phyloP scores from a whole-genome alignment of 176 grass and related monocot species.

The Chrysopogon serrulatus region DNA sequence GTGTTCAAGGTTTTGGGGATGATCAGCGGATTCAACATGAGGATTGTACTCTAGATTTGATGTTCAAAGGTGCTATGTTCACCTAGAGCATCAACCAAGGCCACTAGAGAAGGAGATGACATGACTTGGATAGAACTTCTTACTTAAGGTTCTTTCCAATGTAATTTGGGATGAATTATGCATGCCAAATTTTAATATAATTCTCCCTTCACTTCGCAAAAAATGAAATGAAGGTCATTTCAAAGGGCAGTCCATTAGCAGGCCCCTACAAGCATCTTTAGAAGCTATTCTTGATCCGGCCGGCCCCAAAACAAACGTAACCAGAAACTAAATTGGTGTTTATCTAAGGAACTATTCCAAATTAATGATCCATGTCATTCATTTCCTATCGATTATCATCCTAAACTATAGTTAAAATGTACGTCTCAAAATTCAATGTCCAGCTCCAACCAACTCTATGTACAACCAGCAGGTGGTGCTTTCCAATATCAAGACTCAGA shows the following conservation, averaged over 20 bases:
- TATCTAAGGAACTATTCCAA: neutral
- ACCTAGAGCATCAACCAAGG: neutral
- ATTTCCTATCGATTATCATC: neutral
- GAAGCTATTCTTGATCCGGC: neutral
- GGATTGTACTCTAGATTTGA: neutral
- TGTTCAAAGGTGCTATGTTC: neutral
- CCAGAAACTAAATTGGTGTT: neutral
- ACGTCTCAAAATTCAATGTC: neutral
- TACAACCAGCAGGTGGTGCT: neutral
- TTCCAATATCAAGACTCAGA: neutral
- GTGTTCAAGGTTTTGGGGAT: neutral
- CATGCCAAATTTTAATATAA: neutral
- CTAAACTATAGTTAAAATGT: neutral
- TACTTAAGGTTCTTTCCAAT: neutral
- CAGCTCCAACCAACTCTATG: neutral
- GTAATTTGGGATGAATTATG: neutral
- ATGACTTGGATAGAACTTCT: neutral
- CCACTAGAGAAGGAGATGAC: neutral
- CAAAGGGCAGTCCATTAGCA: too few relatives aligned
- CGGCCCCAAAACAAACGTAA: neutral
- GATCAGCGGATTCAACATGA: neutral
- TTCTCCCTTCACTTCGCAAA: neutral
- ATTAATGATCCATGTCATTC: neutral
- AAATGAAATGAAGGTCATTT: neutral
- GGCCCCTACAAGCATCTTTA: neutral